Evolutionary conservation across 129 eudicot genomes (phyloP).

Genomic region (Logfia minima): DNA sequence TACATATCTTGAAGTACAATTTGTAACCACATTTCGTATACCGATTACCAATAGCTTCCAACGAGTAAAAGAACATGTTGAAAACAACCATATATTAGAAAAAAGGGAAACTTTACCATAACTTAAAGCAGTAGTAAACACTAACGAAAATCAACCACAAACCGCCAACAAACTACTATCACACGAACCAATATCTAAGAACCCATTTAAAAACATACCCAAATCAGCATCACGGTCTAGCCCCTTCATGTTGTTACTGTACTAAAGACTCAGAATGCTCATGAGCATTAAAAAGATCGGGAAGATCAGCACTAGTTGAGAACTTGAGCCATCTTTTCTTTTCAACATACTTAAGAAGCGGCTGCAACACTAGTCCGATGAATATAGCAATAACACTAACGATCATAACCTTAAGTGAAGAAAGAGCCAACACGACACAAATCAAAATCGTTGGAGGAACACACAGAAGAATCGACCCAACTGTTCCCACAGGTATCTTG

Average conservation of each 20-base stretch:
- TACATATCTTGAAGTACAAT: neutral
- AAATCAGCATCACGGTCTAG: slow-evolving; percentile 26
- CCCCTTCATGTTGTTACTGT: slow-evolving; percentile 20
- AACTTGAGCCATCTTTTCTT: slow-evolving; percentile 66
- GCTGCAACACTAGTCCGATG: slow-evolving; percentile 64
- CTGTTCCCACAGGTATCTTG: slow-evolving; percentile 69
- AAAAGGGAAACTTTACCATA: slow-evolving; percentile 15
- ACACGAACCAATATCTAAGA: slow-evolving; percentile 25
- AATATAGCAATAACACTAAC: slow-evolving; percentile 55
- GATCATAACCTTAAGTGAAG: slow-evolving; percentile 59
- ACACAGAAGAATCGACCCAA: slow-evolving; percentile 62
- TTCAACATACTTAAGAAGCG: slow-evolving; percentile 49
- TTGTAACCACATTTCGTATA: slow-evolving; percentile 12
- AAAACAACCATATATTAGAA: slow-evolving; percentile 26
- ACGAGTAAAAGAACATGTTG: slow-evolving; percentile 29
- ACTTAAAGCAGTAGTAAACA: neutral
- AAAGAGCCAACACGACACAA: slow-evolving; percentile 61
- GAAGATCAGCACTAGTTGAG: slow-evolving; percentile 54
- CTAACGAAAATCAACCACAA: neutral
- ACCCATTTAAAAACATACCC: slow-evolving; percentile 19
- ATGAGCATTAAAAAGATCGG: slow-evolving; percentile 48
- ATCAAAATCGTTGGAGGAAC: slow-evolving; percentile 64
- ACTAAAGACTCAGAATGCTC: slow-evolving; percentile 36
- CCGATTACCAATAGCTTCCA: slow-evolving; percentile 19
- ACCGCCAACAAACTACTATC: slow-evolving; percentile 27